These are phyloP conservation scores for Acacia crassicarpa DNA, from an alignment of 306 rosid species.

Conservation along the genomic window DNA sequence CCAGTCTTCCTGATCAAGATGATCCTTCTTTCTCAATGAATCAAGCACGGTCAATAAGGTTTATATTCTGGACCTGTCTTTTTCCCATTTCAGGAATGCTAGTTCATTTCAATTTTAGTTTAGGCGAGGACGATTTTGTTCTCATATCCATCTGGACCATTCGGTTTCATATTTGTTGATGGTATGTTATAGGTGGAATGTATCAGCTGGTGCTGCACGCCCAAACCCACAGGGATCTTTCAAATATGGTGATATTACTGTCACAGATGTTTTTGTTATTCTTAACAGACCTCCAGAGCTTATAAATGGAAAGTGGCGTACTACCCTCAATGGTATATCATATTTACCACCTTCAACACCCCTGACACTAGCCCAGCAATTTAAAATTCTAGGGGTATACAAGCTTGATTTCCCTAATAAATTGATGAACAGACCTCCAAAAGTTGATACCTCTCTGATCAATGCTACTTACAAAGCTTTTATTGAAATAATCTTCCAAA, in stretches of 20 bases:
- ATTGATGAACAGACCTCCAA: conserved; percentile 69
- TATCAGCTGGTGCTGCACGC: conserved; percentile 86
- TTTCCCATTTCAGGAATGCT: conserved; percentile 1
- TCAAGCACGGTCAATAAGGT: conserved; percentile 93
- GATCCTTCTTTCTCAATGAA: conserved; percentile 75
- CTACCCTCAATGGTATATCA: conserved; percentile 83
- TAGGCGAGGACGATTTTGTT: not conserved
- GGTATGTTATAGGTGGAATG: conserved; percentile 62
- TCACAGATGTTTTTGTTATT: conserved; percentile 69
- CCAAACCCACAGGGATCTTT: conserved; percentile 93
- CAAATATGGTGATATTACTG: conserved; percentile 69
- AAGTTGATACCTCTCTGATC: conserved; percentile 73
- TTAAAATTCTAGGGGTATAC: conserved; percentile 70
- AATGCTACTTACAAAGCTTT: conserved; percentile 75
- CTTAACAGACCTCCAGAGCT: conserved; percentile 75
- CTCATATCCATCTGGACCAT: not conserved
- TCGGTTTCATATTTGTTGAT: conserved; percentile 17
- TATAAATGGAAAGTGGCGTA: conserved; percentile 73
- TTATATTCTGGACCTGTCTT: conserved; percentile 28
- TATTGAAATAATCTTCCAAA: conserved; percentile 86
- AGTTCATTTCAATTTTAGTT: not conserved
- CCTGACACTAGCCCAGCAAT: conserved; percentile 68
- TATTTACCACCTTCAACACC: conserved; percentile 85
- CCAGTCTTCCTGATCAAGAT: conserved; percentile 57
- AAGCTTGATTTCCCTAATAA: conserved; percentile 81